phyloP scores from a whole-genome alignment of 495 filamentous ascomycete species.

The Endocarpon pusillum region DNA sequence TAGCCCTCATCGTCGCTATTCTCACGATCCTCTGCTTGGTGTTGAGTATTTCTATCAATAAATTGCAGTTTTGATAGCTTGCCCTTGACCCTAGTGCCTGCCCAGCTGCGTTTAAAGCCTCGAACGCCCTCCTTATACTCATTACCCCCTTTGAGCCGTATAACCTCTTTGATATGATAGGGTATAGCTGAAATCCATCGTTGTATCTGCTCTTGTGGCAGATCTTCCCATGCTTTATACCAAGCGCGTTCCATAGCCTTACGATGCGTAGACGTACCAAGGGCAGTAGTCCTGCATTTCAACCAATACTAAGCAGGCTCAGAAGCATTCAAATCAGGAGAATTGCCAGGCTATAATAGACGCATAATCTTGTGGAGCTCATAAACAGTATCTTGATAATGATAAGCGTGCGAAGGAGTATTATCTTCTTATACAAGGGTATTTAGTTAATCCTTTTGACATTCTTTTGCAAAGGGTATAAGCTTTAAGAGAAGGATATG shows the following conservation, averaged over 20 bases:
- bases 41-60: too few relatives aligned
- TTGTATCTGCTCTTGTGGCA: constrained; percentile 12
- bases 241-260: constrained; percentile 8
- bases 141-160: constrained; percentile 14
- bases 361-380: constrained; percentile 5
- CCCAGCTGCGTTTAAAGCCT: too few relatives aligned
- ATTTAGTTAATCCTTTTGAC: constrained; percentile 4
- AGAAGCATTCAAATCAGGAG: constrained; percentile 19
- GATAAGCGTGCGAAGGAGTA: constrained; percentile 9
- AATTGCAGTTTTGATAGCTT: too few relatives aligned
- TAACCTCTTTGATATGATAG: constrained; percentile 15
- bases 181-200: constrained; percentile 17
- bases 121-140: constrained; percentile 15
- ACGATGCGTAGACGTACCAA: constrained; percentile 7
- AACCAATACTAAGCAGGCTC: constrained; percentile 16
- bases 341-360: constrained; percentile 17
- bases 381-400: constrained; percentile 10
- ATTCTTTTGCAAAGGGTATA: constrained; percentile 17
- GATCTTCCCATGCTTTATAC: constrained; percentile 9
- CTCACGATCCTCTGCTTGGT: too few relatives aligned
- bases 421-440: constrained; percentile 15
- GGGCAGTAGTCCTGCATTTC: constrained; percentile 17
- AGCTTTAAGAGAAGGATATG: constrained; percentile 15
- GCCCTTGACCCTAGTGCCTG: too few relatives aligned
- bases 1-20: too few relatives aligned